A percentile compares a stretch with the other conserved stretches of the same genome.
These are phyloP conservation scores for Ceratobasidium sp. DNA, from an alignment of 1,284 basidiomycete genomes.

Conservation along the genomic window DNA sequence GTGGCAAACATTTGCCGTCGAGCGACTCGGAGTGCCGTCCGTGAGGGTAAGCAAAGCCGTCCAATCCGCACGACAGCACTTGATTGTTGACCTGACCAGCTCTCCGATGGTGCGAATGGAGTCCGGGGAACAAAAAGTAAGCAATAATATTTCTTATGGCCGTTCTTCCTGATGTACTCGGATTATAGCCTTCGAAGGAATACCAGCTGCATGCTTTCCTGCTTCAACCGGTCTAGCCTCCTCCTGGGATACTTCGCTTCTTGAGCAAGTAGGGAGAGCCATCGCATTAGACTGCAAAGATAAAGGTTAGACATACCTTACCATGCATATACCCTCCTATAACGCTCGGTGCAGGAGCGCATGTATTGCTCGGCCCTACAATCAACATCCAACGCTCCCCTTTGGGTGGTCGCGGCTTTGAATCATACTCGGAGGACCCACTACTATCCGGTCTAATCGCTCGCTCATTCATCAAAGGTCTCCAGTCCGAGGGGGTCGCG, in stretches of 20 bases:
- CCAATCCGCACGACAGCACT: background rate
- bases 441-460: slow-evolving; percentile 65
- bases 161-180: background rate
- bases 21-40: slow-evolving; percentile 34
- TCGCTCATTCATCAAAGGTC: slow-evolving; percentile 74
- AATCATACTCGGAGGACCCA: slow-evolving; percentile 53
- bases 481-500: slow-evolving; percentile 74
- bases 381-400: slow-evolving; percentile 52
- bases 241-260: slow-evolving; percentile 50
- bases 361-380: slow-evolving; percentile 50
- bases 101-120: slow-evolving; percentile 48
- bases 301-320: slow-evolving; percentile 16
- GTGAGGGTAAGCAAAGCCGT: slow-evolving; percentile 12
- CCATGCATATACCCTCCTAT: background rate
- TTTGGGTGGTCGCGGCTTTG: slow-evolving; percentile 48
- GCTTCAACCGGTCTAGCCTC: slow-evolving; percentile 51
- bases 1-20: slow-evolving; percentile 44
- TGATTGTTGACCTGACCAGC: background rate
- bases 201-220: slow-evolving; percentile 45
- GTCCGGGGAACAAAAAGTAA: slow-evolving; percentile 48
- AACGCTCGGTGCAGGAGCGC: slow-evolving; percentile 17
- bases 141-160: slow-evolving; percentile 2
- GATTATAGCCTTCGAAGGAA: slow-evolving; percentile 31
- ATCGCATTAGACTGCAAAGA: slow-evolving; percentile 49
- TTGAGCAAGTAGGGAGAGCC: slow-evolving; percentile 46